These are phyloP conservation scores for Boletus sensibilis DNA, from an alignment of 768 basidiomycete species.

Conservation along the genomic window DNA sequence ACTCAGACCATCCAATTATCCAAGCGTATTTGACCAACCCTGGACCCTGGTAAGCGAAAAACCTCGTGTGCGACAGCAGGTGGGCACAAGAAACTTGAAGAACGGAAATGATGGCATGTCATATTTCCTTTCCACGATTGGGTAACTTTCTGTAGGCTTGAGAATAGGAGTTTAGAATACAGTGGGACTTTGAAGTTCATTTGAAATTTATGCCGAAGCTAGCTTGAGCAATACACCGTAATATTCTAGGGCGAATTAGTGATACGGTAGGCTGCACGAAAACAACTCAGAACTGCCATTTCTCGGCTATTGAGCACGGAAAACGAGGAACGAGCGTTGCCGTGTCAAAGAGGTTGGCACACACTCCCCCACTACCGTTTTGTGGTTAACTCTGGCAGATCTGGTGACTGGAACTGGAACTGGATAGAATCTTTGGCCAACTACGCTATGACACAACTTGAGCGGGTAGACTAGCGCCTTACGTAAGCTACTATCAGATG, in stretches of 20 bases:
- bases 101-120: constrained; percentile 1
- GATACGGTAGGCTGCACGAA: not conserved
- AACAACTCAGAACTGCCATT: not conserved
- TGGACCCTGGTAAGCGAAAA: constrained; percentile 23
- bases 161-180: not conserved
- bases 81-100: not conserved
- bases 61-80: constrained; percentile 1
- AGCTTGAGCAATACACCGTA: not conserved
- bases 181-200: not conserved
- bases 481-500: too few species aligned
- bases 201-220: not conserved
- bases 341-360: too few species aligned
- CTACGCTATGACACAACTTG: too few species aligned
- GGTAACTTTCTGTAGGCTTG: not conserved
- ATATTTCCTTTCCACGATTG: not conserved
- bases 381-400: too few species aligned
- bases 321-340: too few species aligned
- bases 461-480: too few species aligned
- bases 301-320: not conserved
- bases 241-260: not conserved
- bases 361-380: too few species aligned
- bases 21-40: constrained; percentile 4
- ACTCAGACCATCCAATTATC: not conserved
- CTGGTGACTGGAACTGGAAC: too few species aligned
- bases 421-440: too few species aligned